Percentiles rank a stretch among this genome's conserved stretches.
phyloP scores from a whole-genome alignment of 2,329 filamentous ascomycete species.

The Mariannaea sp. region DNA sequence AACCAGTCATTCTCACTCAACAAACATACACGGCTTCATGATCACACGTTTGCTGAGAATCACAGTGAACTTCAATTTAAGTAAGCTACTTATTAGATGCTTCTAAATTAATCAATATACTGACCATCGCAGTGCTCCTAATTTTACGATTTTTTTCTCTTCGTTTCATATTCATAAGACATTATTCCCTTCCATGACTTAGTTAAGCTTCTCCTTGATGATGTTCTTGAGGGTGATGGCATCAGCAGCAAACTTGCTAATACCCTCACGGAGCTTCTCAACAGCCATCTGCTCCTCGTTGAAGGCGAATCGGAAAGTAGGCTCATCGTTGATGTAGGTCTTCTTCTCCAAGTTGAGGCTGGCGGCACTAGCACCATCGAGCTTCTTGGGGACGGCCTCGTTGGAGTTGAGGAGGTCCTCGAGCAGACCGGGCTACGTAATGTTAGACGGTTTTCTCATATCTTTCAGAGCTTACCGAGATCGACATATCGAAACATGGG shows the following conservation, averaged over 20 bases:
- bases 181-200: constrained; percentile 33
- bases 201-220: constrained; percentile 80
- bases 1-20: too few species aligned
- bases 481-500: background rate
- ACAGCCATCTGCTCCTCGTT: constrained; percentile 99
- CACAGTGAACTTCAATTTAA: too few species aligned
- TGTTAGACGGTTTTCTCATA: constrained; percentile 28
- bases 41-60: too few species aligned
- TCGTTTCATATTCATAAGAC: constrained; percentile 9
- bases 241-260: constrained; percentile 98
- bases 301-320: constrained; percentile 96
- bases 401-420: constrained; percentile 90
- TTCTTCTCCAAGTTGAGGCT: constrained; percentile 82
- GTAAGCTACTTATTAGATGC: too few species aligned
- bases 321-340: constrained; percentile 87
- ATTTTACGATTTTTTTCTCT: constrained; percentile 13
- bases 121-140: background rate
- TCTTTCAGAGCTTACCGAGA: background rate
- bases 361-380: constrained; percentile 70
- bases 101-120: too few species aligned
- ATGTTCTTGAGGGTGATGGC: constrained; percentile 92
- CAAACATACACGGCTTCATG: too few species aligned
- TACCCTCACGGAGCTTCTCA: constrained; percentile 98
- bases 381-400: constrained; percentile 87
- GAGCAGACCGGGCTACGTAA: constrained; percentile 77